Evolutionary conservation across 2,329 filamentous ascomycete genomes (phyloP).

Genomic region (Penicillium decumbens): DNA sequence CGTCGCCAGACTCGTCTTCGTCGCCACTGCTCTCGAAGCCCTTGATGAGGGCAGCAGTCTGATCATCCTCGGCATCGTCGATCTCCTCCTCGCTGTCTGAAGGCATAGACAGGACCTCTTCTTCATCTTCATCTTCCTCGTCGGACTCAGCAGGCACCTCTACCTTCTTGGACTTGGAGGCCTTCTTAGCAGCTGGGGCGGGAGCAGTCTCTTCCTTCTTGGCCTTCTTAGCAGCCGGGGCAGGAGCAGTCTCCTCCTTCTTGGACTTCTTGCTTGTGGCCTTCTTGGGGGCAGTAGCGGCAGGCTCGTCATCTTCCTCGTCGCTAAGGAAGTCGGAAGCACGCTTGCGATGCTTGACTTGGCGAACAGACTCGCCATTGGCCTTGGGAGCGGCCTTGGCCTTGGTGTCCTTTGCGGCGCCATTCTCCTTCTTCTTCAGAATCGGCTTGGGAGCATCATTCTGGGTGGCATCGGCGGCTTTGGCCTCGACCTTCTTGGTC

Average conservation of each 20-base stretch:
- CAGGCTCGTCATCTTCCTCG: slow-evolving; percentile 32
- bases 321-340: slow-evolving; percentile 48
- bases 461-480: slow-evolving; percentile 27
- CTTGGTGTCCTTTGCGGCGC: slow-evolving; percentile 21
- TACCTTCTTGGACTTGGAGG: slow-evolving; percentile 46
- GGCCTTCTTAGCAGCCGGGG: slow-evolving; percentile 26
- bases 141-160: slow-evolving; percentile 37
- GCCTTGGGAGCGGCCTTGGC: slow-evolving; percentile 27
- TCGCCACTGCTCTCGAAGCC: slow-evolving; percentile 55
- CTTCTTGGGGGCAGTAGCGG: slow-evolving; percentile 37
- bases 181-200: too few species aligned
- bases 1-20: slow-evolving; percentile 47
- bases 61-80: slow-evolving; percentile 45
- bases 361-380: slow-evolving; percentile 33
- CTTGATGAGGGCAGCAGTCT: slow-evolving; percentile 51
- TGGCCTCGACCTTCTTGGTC: slow-evolving; percentile 51
- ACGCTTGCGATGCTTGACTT: slow-evolving; percentile 45
- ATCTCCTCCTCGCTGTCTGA: slow-evolving; percentile 26
- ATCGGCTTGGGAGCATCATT: slow-evolving; percentile 29
- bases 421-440: slow-evolving; percentile 32
- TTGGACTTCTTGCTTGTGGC: slow-evolving; percentile 45
- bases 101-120: slow-evolving; percentile 15
- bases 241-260: slow-evolving; percentile 30
- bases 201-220: too few species aligned
- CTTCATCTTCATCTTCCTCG: slow-evolving; percentile 25